Evolutionary conservation across 306 rosid species (phyloP).

Genomic region (Rosa multiflora): DNA sequence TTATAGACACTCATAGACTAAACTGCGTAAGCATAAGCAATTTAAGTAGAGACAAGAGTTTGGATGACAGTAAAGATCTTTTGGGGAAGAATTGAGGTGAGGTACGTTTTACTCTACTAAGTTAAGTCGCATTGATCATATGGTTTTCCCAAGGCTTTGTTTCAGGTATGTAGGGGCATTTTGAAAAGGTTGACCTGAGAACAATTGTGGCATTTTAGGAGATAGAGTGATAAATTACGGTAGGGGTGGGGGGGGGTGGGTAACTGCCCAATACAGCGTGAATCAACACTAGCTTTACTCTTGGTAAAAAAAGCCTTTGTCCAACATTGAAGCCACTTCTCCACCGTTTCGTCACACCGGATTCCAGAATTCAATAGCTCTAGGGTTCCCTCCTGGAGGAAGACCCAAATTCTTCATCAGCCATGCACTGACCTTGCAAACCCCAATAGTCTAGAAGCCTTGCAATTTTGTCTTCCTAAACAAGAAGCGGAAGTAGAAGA

Average conservation of each 20-base stretch:
- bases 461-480: not conserved
- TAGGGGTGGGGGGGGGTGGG: too few relatives aligned
- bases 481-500: not conserved
- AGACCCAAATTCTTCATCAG: not conserved
- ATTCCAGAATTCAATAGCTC: not conserved
- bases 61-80: not conserved
- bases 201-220: not conserved
- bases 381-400: not conserved
- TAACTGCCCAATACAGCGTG: not conserved
- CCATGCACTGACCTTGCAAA: not conserved
- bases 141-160: not conserved
- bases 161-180: not conserved
- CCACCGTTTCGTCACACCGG: not conserved
- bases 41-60: not conserved
- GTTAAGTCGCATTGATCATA: not conserved
- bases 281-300: not conserved
- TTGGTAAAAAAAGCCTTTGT: not conserved
- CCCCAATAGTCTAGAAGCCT: not conserved
- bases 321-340: not conserved
- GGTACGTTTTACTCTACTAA: not conserved
- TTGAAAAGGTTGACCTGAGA: not conserved
- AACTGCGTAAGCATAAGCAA: not conserved
- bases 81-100: not conserved
- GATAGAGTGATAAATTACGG: not conserved
- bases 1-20: not conserved